Percentiles rank a stretch among this genome's conserved stretches.
Conservation (phyloP, 768 basidiomycete genomes). For the Fomitopsis pulvina region DNA sequence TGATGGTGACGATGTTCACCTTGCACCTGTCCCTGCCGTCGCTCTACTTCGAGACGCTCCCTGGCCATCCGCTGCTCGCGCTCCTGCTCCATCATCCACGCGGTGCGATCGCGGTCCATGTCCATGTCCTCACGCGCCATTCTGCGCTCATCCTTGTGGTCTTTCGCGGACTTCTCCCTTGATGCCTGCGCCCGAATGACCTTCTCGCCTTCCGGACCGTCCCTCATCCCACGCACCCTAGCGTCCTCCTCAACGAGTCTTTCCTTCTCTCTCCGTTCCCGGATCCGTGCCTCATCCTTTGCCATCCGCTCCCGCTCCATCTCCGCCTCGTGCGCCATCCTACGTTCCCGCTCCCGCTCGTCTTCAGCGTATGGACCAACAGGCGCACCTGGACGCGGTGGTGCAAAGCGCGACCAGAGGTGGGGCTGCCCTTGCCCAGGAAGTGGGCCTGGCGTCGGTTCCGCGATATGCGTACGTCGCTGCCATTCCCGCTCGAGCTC, state of each 20-base stretch:
- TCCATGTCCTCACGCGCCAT: slow-evolving; percentile 2
- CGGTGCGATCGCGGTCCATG: slow-evolving; percentile 6
- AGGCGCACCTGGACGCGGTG: slow-evolving; percentile 6
- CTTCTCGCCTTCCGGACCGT: slow-evolving; percentile 1
- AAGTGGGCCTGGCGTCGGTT: slow-evolving; percentile 1
- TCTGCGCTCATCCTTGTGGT: slow-evolving; percentile 5
- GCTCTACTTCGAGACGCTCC: slow-evolving; percentile 13
- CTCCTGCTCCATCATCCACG: slow-evolving; percentile 12
- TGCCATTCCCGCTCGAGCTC: slow-evolving; percentile 20
- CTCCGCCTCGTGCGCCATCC: slow-evolving; percentile 8
- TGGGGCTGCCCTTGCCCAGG: slow-evolving; percentile 2
- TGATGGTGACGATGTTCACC: slow-evolving; percentile 16
- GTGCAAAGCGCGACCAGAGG: slow-evolving; percentile 11
- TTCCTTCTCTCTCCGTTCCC: slow-evolving; percentile 12
- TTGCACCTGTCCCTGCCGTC: slow-evolving; percentile 5
- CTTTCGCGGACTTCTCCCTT: slow-evolving; percentile 14
- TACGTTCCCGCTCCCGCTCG: slow-evolving; percentile 13
- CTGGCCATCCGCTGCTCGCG: slow-evolving; percentile 23
- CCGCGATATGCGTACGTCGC: slow-evolving; percentile 6
- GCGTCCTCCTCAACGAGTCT: slow-evolving; percentile 8
- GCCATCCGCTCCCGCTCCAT: slow-evolving; percentile 19
- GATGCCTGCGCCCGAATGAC: not conserved
- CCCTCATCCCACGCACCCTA: slow-evolving; percentile 4
- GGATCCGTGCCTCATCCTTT: slow-evolving; percentile 11
- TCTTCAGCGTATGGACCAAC: slow-evolving; percentile 6